Base-by-base conservation (phyloP, 208 protist species). In the Leishmania braziliensis region DNA sequence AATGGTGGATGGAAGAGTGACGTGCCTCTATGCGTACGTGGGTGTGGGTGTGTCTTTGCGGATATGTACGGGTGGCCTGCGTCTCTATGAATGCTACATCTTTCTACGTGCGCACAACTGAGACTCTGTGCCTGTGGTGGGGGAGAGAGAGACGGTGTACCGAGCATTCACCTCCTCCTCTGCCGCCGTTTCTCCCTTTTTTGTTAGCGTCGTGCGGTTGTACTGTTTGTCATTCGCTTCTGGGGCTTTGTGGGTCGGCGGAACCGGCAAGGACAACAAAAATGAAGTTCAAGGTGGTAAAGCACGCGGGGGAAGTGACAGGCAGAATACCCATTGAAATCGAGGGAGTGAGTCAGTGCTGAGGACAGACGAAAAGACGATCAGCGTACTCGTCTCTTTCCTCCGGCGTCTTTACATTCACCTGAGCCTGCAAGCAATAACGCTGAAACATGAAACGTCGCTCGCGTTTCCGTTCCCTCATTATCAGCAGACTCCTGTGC, bases 61-160 rank as follows among this genome's bases (percentile, higher is more conserved):
- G 39, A 16, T 23, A 33, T 53, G 43, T 20, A 54, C 0, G 20
- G 10, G 39, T 51, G 23, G 23, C 36, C 3, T 29, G n/a, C 36
- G 75, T 9, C 23, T 78, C 58, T 78, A 78, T 78, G 75, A 10
- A 78, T 69, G 60, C 10, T 43, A 10, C 51, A 14, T 63, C 26
- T 68, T 12, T 51, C 20, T 78, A 53, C 26, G 18, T 78, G 8
- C 36, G 12, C 26, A 43, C 46, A 26, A 50, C 39, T 78, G 23
- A 53, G 33, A 23, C 66, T 50, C 16, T 50, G 10, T 71, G 66
- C 8, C 6, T 16, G 8, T 9, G 12, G 23, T 26, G 18, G 5
- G 33, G 29, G 29, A 43, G 16, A 58, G 29, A 43, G 9, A 60
- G 72, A 0, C 16, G 23, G 29, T n/a, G 50, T 16, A 5, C 6